Conservation (phyloP, 1,139 yeast species). For the Candida frijolesensis region DNA sequence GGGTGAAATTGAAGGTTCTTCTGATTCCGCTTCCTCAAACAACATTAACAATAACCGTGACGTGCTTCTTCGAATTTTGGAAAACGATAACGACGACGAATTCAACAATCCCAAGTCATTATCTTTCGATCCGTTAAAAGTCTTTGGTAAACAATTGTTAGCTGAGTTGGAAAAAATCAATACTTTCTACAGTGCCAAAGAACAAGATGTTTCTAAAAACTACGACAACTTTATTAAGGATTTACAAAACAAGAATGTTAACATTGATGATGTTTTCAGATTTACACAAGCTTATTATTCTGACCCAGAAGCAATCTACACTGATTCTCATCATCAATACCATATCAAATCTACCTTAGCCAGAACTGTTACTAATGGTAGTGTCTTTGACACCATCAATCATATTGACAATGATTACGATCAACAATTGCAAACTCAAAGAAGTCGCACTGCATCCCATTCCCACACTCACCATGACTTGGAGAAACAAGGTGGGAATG, state of each 20-base stretch:
- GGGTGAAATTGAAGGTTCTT: conserved; percentile 31
- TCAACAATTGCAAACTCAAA: conserved; percentile 1
- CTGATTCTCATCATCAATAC: conserved; percentile 27
- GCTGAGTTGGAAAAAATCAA: conserved; percentile 58
- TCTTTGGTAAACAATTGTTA: conserved; percentile 55
- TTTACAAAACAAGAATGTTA: conserved; percentile 31
- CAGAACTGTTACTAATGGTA: conserved; percentile 33
- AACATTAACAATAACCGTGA: not conserved
- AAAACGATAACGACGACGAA: conserved; percentile 10
- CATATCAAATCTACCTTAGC: conserved; percentile 27
- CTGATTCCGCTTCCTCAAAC: conserved; percentile 15
- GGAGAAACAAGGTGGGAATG: conserved; percentile 24
- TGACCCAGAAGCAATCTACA: conserved; percentile 18
- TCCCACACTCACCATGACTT: conserved; percentile 13
- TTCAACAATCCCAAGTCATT: conserved; percentile 21
- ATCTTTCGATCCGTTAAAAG: conserved; percentile 46
- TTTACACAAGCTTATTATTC: conserved; percentile 8
- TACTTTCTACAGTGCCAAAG: conserved; percentile 53
- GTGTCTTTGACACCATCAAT: conserved; percentile 31
- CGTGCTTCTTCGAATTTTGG: not conserved
- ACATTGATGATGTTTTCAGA: conserved; percentile 31
- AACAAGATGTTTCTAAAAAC: conserved; percentile 46
- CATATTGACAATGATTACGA: conserved; percentile 23
- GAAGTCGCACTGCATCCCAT: conserved; percentile 5
- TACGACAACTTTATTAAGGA: conserved; percentile 48